Evolutionary conservation across 2,329 filamentous ascomycete genomes (phyloP).

Genomic region (Neofusicoccum ribis): DNA sequence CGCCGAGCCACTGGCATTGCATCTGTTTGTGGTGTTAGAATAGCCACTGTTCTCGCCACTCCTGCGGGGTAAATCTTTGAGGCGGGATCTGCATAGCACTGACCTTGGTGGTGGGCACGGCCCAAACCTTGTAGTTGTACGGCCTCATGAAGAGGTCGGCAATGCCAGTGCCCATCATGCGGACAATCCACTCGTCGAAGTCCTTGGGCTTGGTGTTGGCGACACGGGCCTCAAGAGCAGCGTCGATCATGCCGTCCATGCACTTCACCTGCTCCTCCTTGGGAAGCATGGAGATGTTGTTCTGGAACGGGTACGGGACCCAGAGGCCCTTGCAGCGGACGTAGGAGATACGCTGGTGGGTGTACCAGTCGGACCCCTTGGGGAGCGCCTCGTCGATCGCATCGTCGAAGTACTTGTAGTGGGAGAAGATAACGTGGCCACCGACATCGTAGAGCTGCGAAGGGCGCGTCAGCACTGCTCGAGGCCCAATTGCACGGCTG

Average conservation of each 20-base stretch:
- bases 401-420: slow-evolving; percentile 99
- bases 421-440: slow-evolving; percentile 97
- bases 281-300: slow-evolving; percentile 98
- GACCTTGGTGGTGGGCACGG: slow-evolving; percentile 95
- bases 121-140: slow-evolving; percentile 99
- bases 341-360: slow-evolving; percentile 97
- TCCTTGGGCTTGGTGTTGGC: slow-evolving; percentile 89
- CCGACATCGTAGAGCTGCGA: slow-evolving; percentile 89
- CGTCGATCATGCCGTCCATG: slow-evolving; percentile 94
- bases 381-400: slow-evolving; percentile 96
- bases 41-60: background rate
- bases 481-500: slow-evolving; percentile 17
- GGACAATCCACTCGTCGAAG: slow-evolving; percentile 98
- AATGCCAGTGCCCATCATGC: slow-evolving; percentile 85
- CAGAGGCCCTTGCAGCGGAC: slow-evolving; percentile 94
- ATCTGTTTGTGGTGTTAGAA: slow-evolving; percentile 61
- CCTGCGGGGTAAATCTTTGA: background rate
- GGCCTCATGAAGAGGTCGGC: slow-evolving; percentile 98
- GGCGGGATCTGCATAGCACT: slow-evolving; percentile 27
- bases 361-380: slow-evolving; percentile 93
- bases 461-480: slow-evolving; percentile 25
- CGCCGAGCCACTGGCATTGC: slow-evolving; percentile 98
- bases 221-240: slow-evolving; percentile 82
- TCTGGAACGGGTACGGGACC: slow-evolving; percentile 99
- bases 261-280: slow-evolving; percentile 96